Percentiles rank a stretch among this genome's conserved stretches.
These are phyloP conservation scores for Grosmannia serpens DNA, from an alignment of 2,329 filamentous ascomycete genomes.

Conservation along the genomic window DNA sequence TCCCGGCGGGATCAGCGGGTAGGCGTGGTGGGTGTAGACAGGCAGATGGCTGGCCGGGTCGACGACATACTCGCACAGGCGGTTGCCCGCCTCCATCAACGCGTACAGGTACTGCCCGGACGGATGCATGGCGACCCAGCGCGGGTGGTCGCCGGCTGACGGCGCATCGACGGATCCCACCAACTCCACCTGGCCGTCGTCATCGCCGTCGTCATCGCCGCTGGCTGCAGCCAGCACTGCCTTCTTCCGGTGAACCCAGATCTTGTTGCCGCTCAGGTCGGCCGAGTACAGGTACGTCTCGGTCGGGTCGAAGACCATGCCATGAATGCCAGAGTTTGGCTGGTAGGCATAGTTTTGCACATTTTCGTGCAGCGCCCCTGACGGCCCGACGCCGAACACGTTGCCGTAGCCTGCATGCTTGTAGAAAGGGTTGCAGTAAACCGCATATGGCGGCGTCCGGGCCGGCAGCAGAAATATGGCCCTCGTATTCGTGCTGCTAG, in stretches of 20 bases:
- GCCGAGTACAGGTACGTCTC: slow-evolving; percentile 71
- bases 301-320: slow-evolving; percentile 67
- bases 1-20: slow-evolving; percentile 69
- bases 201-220: slow-evolving; percentile 13
- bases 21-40: slow-evolving; percentile 65
- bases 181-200: slow-evolving; percentile 51
- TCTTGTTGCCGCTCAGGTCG: slow-evolving; percentile 64
- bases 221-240: slow-evolving; percentile 14
- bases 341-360: slow-evolving; percentile 65
- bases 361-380: slow-evolving; percentile 49
- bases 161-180: slow-evolving; percentile 66
- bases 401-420: slow-evolving; percentile 72
- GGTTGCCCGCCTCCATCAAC: slow-evolving; percentile 83
- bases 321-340: slow-evolving; percentile 61
- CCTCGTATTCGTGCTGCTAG: slow-evolving; percentile 64
- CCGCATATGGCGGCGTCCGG: slow-evolving; percentile 62
- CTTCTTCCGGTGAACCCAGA: slow-evolving; percentile 73
- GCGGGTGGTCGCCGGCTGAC: slow-evolving; percentile 60
- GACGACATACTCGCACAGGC: slow-evolving; percentile 70
- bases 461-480: slow-evolving; percentile 83
- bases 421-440: slow-evolving; percentile 90
- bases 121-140: slow-evolving; percentile 80
- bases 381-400: slow-evolving; percentile 51
- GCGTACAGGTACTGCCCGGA: slow-evolving; percentile 70
- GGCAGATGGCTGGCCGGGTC: slow-evolving; percentile 63